Base-by-base conservation (phyloP, 1,284 basidiomycete species). In the Vanrija humicola region DNA sequence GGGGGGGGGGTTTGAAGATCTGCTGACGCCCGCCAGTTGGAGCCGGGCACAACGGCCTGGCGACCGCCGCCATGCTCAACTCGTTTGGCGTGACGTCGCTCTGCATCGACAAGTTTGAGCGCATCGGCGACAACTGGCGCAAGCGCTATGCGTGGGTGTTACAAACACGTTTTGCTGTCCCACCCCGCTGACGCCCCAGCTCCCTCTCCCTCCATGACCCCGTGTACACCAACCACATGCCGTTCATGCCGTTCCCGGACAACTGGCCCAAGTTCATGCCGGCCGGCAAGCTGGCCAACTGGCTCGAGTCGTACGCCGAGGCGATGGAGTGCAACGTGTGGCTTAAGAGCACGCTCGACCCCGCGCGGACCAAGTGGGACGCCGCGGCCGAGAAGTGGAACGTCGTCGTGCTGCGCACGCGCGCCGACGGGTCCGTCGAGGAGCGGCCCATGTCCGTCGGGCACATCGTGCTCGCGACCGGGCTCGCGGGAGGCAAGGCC, bases 291-390 rank as follows among this genome's bases (percentile, higher is more conserved):
- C 79, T 88, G 14, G 86, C 83, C 0, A 82, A 84, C 64, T 88
- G 85, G 83, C 78, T 87, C 7, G 85, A 87, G 68, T 75, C 74
- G 26, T 88, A 86, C 68, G 85, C 84, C 3, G 79, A 84, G 42
- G 70, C 80, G 1, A 76, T 87, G 64, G 85, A 87, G 62, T 69
- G 87, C 42, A 82, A 85, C 69, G 78, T 84, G 23, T 87, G 86
- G 86, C 83, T 82, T 1, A 81, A 82, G 7, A 78, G 83, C 0
- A 79, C 69, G 3, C 76, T 84, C 9, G 77, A 69, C 39, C 67
- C 69, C 3, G 21, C 67, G 2, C 69, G 69, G n/a, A 79, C 81
- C 3, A 62, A 68, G 6, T 82, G 80, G 61, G 79, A 83, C 61
- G 70, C 74, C 18, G 64, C 69, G n/a, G 80, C 77, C 19, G 67